Percentiles rank a stretch among this genome's conserved stretches.
phyloP scores from a whole-genome alignment of 2,329 filamentous ascomycete species.

The Fusarium dlaminii region DNA sequence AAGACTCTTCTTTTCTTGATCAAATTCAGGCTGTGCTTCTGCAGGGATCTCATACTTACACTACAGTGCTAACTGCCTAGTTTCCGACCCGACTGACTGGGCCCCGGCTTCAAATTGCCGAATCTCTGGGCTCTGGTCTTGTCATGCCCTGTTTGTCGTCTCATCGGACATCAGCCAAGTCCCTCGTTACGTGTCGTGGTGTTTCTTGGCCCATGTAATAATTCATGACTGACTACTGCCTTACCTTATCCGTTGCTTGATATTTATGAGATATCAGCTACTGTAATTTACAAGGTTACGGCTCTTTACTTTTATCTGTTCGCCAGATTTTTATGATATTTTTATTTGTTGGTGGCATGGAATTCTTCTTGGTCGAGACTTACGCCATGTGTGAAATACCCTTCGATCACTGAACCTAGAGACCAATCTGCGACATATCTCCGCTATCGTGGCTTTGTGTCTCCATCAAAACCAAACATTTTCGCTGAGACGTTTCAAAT shows the following conservation, averaged over 20 bases:
- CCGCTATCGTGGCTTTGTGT: slow-evolving; percentile 20
- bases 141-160: slow-evolving; percentile 4
- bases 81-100: slow-evolving; percentile 25
- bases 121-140: slow-evolving; percentile 2
- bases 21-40: slow-evolving; percentile 15
- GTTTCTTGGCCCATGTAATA: slow-evolving; percentile 30
- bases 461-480: background rate
- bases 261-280: background rate
- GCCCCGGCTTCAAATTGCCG: slow-evolving; percentile 16
- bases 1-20: background rate
- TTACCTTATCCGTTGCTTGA: background rate
- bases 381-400: background rate
- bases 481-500: background rate
- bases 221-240: background rate
- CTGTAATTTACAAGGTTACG: background rate
- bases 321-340: background rate
- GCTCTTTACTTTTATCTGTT: slow-evolving; percentile 16
- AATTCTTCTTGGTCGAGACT: background rate
- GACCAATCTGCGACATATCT: slow-evolving; percentile 1
- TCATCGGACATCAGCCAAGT: slow-evolving; percentile 11
- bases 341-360: background rate
- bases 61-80: background rate
- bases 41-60: slow-evolving; percentile 9
- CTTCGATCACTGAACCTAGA: background rate
- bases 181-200: slow-evolving; percentile 2